Percentiles rank a stretch among this genome's conserved stretches.
Evolutionary conservation across 768 basidiomycete genomes (phyloP).

Genomic region (Mycena capillaripes): DNA sequence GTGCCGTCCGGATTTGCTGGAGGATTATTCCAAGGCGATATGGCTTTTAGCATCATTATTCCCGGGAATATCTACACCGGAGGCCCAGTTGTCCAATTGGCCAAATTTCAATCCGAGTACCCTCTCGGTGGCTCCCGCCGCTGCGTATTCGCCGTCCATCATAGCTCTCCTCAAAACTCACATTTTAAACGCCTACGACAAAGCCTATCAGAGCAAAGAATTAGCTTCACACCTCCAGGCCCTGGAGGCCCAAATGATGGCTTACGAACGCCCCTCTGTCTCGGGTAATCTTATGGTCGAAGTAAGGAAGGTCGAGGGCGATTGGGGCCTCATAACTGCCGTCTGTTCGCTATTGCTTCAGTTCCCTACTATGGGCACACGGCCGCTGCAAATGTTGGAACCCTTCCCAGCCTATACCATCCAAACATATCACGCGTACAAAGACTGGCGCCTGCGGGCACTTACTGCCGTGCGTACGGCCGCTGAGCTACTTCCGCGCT

Average conservation of each 20-base stretch:
- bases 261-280: background rate
- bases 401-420: slow-evolving; percentile 24
- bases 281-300: background rate
- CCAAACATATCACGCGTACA: slow-evolving; percentile 14
- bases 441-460: slow-evolving; percentile 11
- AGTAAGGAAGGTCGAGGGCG: background rate
- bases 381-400: slow-evolving; percentile 13
- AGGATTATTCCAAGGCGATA: slow-evolving; percentile 29
- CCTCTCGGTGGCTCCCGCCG: slow-evolving; percentile 18
- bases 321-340: slow-evolving; percentile 30
- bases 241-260: slow-evolving; percentile 9
- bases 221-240: slow-evolving; percentile 15
- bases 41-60: slow-evolving; percentile 32
- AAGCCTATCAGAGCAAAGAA: slow-evolving; percentile 13
- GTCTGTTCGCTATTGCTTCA: slow-evolving; percentile 20
- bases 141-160: slow-evolving; percentile 27
- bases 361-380: slow-evolving; percentile 7
- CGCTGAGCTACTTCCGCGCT: slow-evolving; percentile 10
- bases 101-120: slow-evolving; percentile 26
- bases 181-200: slow-evolving; percentile 29
- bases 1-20: slow-evolving; percentile 18
- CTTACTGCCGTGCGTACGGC: slow-evolving; percentile 13
- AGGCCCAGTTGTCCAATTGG: slow-evolving; percentile 4
- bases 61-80: slow-evolving; percentile 22
- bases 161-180: slow-evolving; percentile 26